Evolutionary conservation across 164 flowering plant species (phyloP).

Genomic region (Echeveria elegans): DNA sequence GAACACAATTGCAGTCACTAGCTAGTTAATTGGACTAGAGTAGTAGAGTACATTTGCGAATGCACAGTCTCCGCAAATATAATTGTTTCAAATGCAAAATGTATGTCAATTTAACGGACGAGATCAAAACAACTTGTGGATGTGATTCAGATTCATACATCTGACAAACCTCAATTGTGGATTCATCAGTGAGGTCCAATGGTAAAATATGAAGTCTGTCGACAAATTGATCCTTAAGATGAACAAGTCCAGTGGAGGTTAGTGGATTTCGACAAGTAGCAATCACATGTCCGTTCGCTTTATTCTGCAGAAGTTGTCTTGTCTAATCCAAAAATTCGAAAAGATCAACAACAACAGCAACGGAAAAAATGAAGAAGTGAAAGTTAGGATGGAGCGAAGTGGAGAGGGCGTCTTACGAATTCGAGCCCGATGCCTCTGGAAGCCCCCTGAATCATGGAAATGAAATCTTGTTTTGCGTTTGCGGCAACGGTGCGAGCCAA

Average conservation of each 20-base stretch:
- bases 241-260: slow-evolving; percentile 46
- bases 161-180: slow-evolving; percentile 87
- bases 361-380: not conserved
- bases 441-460: slow-evolving; percentile 64
- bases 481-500: not conserved
- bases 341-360: not conserved
- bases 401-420: slow-evolving; percentile 29
- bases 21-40: too few species aligned
- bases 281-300: slow-evolving; percentile 59
- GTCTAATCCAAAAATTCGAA: slow-evolving; percentile 30
- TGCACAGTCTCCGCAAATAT: too few species aligned
- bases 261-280: slow-evolving; percentile 88
- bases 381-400: not conserved
- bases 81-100: too few species aligned
- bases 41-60: too few species aligned
- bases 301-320: slow-evolving; percentile 62
- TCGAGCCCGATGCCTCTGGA: slow-evolving; percentile 68
- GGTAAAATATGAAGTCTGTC: slow-evolving; percentile 56
- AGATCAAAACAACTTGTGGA: too few species aligned
- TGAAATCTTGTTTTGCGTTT: slow-evolving; percentile 22
- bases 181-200: slow-evolving; percentile 69
- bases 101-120: too few species aligned
- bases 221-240: slow-evolving; percentile 51
- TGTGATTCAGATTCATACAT: too few species aligned
- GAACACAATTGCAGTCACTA: too few species aligned